Evolutionary conservation across 257 asterid species (phyloP).

Genomic region (Solanum ahanhuiri): DNA sequence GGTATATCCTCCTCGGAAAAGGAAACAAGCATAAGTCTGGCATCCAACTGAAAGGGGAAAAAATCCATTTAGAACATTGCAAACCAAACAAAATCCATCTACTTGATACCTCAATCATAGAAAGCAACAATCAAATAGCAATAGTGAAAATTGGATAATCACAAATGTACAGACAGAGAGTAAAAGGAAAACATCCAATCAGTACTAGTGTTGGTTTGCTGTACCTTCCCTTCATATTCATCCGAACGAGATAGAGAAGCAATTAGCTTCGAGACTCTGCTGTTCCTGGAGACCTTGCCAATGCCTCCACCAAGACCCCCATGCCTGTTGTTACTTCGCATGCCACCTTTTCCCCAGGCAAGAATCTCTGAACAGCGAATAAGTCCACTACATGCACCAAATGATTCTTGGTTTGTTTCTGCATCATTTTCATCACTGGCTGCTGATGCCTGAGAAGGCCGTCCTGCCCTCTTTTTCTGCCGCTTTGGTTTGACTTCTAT

Average conservation of each 20-base stretch:
- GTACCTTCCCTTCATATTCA: conserved; percentile 52
- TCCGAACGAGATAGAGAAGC: conserved; percentile 47
- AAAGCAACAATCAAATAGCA: background rate
- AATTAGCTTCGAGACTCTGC: conserved; percentile 60
- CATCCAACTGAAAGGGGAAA: conserved; percentile 48
- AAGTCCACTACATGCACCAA: conserved; percentile 48
- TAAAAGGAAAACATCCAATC: background rate
- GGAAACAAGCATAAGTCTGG: conserved; percentile 52
- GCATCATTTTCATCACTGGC: conserved; percentile 64
- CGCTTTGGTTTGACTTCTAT: conserved; percentile 64
- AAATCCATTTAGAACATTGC: background rate
- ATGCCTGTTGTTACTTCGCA: conserved; percentile 67
- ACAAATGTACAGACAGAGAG: background rate
- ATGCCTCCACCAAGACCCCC: conserved; percentile 46
- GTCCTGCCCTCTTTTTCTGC: conserved; percentile 56
- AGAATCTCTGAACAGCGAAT: conserved; percentile 54
- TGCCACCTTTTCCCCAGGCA: conserved; percentile 93
- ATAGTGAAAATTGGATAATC: background rate
- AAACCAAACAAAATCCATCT: background rate
- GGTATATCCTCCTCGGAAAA: conserved; percentile 57
- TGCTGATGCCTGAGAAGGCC: conserved; percentile 43
- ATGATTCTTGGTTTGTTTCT: conserved; percentile 47
- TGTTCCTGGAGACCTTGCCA: conserved; percentile 43
- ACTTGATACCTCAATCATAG: background rate
- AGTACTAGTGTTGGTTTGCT: background rate